Evolutionary conservation across 2,329 filamentous ascomycete species (phyloP), one percentile per base, ranked within the genome.

Genomic region (Apiospora hydei): DNA sequence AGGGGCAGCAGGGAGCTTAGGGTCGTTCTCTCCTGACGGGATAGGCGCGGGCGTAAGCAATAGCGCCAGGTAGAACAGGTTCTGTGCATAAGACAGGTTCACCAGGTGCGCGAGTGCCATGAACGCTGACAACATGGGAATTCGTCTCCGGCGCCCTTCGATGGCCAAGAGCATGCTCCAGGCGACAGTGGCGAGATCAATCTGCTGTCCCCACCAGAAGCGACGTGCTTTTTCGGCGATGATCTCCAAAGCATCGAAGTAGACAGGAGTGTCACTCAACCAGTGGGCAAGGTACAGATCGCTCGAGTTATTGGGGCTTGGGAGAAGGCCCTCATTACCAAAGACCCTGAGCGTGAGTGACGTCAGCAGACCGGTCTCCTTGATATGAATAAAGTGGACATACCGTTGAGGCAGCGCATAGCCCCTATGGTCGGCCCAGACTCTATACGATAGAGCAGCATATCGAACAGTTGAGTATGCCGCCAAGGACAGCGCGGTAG

Each of bases 171-270:
- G 86, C 64, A 89, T 81, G 70, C 86, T 88, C 84, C 87, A 90
- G 1, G 88, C 84, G 43, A 88, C 81, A 16, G 86, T 83, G 41
- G 85, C 86, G 16, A 89, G 81, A 72, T 90, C 88, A 61, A 89
- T 83, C 80, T 92, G 90, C 73, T 89, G 88, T 8, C 87, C 88
- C 87, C 90, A 92, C 85, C 89, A 89, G 77, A 90, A 87, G 21
- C 88, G 85, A 68, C 87, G 85, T 4, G 86, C 83, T 69, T 85
- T 87, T 76, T 88, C 86, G 8, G 87, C 83, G 5, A 90, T 82
- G 34, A 90, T 87, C 73, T 88, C 85, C 72, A 89, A 83, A 14
- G 86, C 85, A 77, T 90, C 87, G 11, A 80, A 80, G 73, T 87
- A 84, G 30, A 90, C 77, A 34, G 88, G 83, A 2, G 85, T 85